Evolutionary conservation across 805 yeast species (phyloP), one percentile per base, ranked within the genome.

Genomic region (Starmerella asiatica): DNA sequence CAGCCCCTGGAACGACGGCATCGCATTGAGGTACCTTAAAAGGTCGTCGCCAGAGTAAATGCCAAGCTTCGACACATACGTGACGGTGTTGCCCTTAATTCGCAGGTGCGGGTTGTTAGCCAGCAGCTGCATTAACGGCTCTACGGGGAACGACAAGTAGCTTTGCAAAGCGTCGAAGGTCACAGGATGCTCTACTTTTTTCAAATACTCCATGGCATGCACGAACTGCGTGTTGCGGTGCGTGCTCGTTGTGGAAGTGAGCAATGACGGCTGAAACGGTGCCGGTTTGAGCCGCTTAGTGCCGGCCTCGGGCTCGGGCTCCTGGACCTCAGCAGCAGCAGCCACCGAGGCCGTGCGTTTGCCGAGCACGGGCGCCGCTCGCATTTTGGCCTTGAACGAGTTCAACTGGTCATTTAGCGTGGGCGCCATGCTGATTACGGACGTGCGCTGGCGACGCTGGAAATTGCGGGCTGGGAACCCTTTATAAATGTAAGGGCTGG

Each of bases 201-300:
- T 86, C 45, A 91, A 76, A 56, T 75, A 81, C 56, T 91, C 97
- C 16, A 91, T 91, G 1, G 97, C 96, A 56, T 85, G 73, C 54
- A 83, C 77, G 39, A 91, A 67, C 56, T 84, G 83, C 3, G 96
- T 86, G 4, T 94, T 81, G 41, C 79, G 69, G 56, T 82, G 93
- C 32, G 49, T 49, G n/a, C 49, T 81, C 51, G 56, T 28, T 49
- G 63, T n/a, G 58, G 53, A n/a, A 4, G 36, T 14, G 6, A 40
- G 9, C 24, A 42, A 23, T 4, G 43, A 27, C 18, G 38, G 40
- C 11, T 45, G 49, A 51, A 34, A 54, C 52, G 43, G 37, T 29
- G 36, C 30, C 15, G 48, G 56, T 21, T 50, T 51, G 28, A 45
- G 45, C 48, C 48, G 36, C 46, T 49, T 48, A 33, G 37, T 27